A percentile compares a stretch with the other conserved stretches of the same genome.
phyloP scores from a whole-genome alignment of 306 rosid genomes.

The Glycine soja region DNA sequence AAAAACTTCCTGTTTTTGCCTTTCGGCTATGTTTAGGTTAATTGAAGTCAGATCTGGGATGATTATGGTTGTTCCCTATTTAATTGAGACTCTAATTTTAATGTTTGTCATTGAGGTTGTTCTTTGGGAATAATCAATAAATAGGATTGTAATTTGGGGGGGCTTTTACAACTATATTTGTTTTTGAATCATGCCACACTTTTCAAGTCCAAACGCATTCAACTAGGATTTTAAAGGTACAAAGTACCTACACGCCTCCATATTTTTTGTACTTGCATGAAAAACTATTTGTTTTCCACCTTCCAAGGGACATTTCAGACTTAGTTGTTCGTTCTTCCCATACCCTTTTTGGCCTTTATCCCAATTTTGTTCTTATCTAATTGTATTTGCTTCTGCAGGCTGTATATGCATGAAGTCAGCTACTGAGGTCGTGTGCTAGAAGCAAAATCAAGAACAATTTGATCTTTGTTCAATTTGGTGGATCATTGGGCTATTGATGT shows the following conservation, averaged over 20 bases:
- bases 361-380: conserved; percentile 57
- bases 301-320: conserved; percentile 61
- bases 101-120: conserved; percentile 19
- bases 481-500: conserved; percentile 50
- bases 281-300: conserved; percentile 53
- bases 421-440: conserved; percentile 44
- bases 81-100: conserved; percentile 29
- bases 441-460: conserved; percentile 44
- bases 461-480: conserved; percentile 29
- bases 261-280: conserved; percentile 76
- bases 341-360: conserved; percentile 68
- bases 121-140: conserved; percentile 7
- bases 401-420: conserved; percentile 41
- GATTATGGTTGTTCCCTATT: conserved; percentile 9
- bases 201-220: conserved; percentile 47
- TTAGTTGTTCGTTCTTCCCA: conserved; percentile 66
- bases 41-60: conserved; percentile 57
- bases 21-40: not conserved
- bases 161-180: conserved; percentile 81
- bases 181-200: conserved; percentile 61
- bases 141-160: conserved; percentile 1
- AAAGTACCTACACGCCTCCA: conserved; percentile 57
- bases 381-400: conserved; percentile 59
- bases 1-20: not conserved
- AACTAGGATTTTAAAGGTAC: conserved; percentile 74